Evolutionary conservation across 306 rosid genomes (phyloP).

Genomic region (Canavalia ensiformis): DNA sequence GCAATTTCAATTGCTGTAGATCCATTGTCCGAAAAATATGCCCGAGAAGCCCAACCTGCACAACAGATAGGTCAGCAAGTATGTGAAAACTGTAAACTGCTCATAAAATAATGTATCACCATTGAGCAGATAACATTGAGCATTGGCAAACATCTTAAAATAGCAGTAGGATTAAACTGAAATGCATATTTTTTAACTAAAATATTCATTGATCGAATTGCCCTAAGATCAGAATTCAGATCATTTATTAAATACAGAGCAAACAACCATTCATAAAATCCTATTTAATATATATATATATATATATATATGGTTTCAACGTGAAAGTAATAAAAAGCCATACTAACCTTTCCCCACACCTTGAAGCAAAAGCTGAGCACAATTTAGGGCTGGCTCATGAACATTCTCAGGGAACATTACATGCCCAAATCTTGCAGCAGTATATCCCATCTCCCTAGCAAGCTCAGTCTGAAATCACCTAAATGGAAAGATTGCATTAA

Average conservation of each 20-base stretch:
- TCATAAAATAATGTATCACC: constrained; percentile 26
- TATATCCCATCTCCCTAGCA: constrained; percentile 92
- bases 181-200: constrained; percentile 21
- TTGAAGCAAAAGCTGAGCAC: constrained; percentile 94
- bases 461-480: constrained; percentile 98
- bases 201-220: constrained; percentile 30
- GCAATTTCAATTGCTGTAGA: constrained; percentile 99
- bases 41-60: constrained; percentile 95
- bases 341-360: constrained; percentile 88
- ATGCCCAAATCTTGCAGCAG: constrained; percentile 97
- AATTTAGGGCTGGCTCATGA: constrained; percentile 86
- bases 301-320: not conserved
- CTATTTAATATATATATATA: not conserved
- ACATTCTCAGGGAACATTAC: constrained; percentile 99
- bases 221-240: constrained; percentile 42
- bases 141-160: constrained; percentile 21
- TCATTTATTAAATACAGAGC: constrained; percentile 25
- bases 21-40: constrained; percentile 92
- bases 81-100: constrained; percentile 30
- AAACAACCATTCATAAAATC: constrained; percentile 15
- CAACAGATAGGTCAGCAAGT: not conserved
- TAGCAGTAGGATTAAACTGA: constrained; percentile 40
- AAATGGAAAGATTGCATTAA: constrained; percentile 59
- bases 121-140: constrained; percentile 23
- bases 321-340: constrained; percentile 12